Evolutionary conservation across 1,284 basidiomycete genomes (phyloP).

Genomic region (Bjerkandera adusta): DNA sequence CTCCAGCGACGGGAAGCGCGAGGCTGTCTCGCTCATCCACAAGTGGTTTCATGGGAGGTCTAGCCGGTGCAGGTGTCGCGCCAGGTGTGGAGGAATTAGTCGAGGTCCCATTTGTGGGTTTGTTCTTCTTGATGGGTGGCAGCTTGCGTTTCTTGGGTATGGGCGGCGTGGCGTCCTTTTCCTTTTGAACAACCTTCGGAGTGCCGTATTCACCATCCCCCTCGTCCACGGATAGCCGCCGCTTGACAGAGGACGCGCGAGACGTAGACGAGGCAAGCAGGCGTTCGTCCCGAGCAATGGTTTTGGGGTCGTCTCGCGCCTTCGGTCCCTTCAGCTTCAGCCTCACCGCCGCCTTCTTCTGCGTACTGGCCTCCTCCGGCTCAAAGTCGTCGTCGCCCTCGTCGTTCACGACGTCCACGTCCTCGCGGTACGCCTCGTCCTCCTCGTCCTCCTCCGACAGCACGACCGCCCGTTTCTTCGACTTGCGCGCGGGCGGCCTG

Average conservation of each 20-base stretch:
- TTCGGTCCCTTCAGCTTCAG: too few relatives aligned
- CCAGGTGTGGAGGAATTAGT: conserved; percentile 29
- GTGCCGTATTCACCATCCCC: conserved; percentile 8
- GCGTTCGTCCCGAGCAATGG: conserved; percentile 40
- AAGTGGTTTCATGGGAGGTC: conserved; percentile 22
- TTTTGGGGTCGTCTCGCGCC: conserved; percentile 33
- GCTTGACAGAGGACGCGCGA: conserved; percentile 6
- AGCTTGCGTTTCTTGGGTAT: conserved; percentile 60
- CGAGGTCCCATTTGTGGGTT: conserved; percentile 34
- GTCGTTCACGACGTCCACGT: conserved; percentile 12
- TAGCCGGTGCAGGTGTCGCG: conserved; percentile 24
- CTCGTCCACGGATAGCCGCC: conserved; percentile 7
- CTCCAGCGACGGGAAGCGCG: conserved; percentile 19
- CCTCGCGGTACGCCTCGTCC: conserved; percentile 15
- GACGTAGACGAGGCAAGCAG: conserved; percentile 23
- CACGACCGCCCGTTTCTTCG: conserved; percentile 18
- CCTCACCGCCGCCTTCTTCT: too few relatives aligned
- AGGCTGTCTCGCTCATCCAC: conserved; percentile 26
- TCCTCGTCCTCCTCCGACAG: conserved; percentile 25
- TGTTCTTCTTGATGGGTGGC: conserved; percentile 74
- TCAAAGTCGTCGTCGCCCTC: conserved; percentile 29
- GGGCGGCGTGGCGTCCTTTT: conserved; percentile 22
- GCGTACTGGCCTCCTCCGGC: conserved; percentile 21
- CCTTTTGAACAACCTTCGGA: conserved; percentile 12
- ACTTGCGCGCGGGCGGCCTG: conserved; percentile 6